Evolutionary conservation across 129 eudicot genomes (phyloP).

Genomic region (Flaveria sonorensis): DNA sequence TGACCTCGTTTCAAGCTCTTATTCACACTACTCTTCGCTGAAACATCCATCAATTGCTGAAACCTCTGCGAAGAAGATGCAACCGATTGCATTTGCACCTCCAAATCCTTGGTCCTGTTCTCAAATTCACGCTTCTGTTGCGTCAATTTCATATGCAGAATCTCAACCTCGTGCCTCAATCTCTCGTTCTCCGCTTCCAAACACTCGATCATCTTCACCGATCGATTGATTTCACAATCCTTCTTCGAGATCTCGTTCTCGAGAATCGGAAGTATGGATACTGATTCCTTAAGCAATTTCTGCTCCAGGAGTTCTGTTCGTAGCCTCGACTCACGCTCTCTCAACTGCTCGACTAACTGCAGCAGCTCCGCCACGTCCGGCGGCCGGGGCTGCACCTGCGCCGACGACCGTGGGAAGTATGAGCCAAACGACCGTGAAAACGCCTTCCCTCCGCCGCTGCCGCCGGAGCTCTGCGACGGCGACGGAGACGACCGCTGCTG

Average conservation of each 20-base stretch:
- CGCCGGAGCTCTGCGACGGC: constrained; percentile 33
- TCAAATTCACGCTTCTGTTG: constrained; percentile 54
- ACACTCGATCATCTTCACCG: constrained; percentile 43
- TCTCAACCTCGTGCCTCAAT: constrained; percentile 59
- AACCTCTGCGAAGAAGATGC: constrained; percentile 40
- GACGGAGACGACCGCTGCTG: too few species aligned
- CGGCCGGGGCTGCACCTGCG: constrained; percentile 95
- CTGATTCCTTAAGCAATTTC: constrained; percentile 67
- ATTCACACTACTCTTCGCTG: constrained; percentile 39
- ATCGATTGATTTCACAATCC: constrained; percentile 39
- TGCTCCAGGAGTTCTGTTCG: constrained; percentile 74
- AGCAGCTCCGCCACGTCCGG: constrained; percentile 84
- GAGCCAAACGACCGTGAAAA: constrained; percentile 78
- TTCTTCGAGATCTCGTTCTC: constrained; percentile 63
- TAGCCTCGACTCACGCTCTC: constrained; percentile 71
- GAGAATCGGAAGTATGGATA: constrained; percentile 65
- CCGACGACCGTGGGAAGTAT: constrained; percentile 86
- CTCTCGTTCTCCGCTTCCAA: constrained; percentile 68
- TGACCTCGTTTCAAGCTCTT: constrained; percentile 47
- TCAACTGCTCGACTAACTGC: constrained; percentile 70
- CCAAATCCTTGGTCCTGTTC: constrained; percentile 37
- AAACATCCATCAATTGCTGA: constrained; percentile 47
- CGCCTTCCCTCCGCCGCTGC: constrained; percentile 38
- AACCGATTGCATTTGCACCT: constrained; percentile 15
- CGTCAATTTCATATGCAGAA: constrained; percentile 48